Conservation (phyloP, 2,329 filamentous ascomycete species). For the Stachybotrys chlorohalonatus region DNA sequence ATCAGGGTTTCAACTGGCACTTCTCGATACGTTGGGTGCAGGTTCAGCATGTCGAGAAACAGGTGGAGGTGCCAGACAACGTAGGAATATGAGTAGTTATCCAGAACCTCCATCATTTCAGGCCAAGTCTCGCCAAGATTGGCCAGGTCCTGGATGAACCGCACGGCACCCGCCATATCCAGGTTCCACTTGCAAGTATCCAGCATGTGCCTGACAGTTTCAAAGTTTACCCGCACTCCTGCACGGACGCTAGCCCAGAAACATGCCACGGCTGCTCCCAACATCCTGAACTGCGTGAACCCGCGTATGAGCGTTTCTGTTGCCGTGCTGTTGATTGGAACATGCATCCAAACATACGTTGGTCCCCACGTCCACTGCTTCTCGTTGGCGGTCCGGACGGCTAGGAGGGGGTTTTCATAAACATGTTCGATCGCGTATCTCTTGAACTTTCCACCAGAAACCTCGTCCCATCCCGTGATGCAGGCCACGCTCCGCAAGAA, state of each 20-base stretch:
- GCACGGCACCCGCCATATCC: neutral
- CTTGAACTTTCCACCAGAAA: constrained; percentile 28
- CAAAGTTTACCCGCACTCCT: neutral
- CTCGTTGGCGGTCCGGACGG: constrained; percentile 17
- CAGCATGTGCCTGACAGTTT: neutral
- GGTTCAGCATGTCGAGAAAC: neutral
- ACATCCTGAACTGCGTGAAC: constrained; percentile 36
- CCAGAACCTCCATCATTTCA: neutral
- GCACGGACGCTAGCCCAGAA: neutral
- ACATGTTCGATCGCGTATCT: constrained; percentile 24
- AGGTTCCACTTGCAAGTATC: neutral
- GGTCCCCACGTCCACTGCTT: constrained; percentile 15
- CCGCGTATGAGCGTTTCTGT: constrained; percentile 38
- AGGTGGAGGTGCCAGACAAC: neutral
- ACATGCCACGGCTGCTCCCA: constrained; percentile 26
- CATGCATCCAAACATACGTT: constrained; percentile 30
- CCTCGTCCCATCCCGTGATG: constrained; percentile 32
- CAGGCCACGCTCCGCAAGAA: constrained; percentile 36
- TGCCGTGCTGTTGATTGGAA: constrained; percentile 25
- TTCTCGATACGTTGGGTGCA: neutral
- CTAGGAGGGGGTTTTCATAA: constrained; percentile 12
- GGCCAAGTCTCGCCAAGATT: neutral
- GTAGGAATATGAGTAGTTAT: neutral
- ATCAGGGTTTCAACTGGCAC: neutral
- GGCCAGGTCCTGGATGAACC: neutral